Conservation (phyloP, 768 basidiomycete genomes). For the Pleurotus tuber-regium region DNA sequence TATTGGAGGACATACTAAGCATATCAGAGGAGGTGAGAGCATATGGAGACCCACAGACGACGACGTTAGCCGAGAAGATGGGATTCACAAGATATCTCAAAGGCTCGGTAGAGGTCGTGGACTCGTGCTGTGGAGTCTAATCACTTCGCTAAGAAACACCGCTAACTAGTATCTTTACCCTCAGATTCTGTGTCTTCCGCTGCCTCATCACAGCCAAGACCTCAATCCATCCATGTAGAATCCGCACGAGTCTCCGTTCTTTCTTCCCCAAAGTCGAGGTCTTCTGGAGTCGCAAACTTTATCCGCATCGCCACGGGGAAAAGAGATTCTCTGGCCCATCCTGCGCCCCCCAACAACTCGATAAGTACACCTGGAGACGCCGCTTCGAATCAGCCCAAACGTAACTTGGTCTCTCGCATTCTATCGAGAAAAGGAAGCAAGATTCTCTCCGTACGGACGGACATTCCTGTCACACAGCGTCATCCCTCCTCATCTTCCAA, state of each 20-base stretch:
- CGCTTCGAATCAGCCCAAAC: constrained; percentile 10
- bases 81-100: neutral
- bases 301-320: constrained; percentile 10
- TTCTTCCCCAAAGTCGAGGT: neutral
- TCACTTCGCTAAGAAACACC: no score
- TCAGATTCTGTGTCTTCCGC: no score
- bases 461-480: neutral
- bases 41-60: constrained; percentile 9
- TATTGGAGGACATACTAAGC: constrained; percentile 48
- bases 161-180: no score
- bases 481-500: neutral
- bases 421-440: constrained; percentile 9
- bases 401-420: constrained; percentile 7
- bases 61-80: neutral
- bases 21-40: constrained; percentile 2
- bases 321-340: neutral
- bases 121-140: no score
- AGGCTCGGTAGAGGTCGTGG: no score
- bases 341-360: neutral
- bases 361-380: neutral
- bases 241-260: constrained; percentile 3
- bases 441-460: neutral
- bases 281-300: constrained; percentile 2
- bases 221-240: constrained; percentile 8
- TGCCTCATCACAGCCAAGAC: constrained; percentile 7